Base-by-base conservation (phyloP, 805 yeast genomes). In the Starmerella vitae region DNA sequence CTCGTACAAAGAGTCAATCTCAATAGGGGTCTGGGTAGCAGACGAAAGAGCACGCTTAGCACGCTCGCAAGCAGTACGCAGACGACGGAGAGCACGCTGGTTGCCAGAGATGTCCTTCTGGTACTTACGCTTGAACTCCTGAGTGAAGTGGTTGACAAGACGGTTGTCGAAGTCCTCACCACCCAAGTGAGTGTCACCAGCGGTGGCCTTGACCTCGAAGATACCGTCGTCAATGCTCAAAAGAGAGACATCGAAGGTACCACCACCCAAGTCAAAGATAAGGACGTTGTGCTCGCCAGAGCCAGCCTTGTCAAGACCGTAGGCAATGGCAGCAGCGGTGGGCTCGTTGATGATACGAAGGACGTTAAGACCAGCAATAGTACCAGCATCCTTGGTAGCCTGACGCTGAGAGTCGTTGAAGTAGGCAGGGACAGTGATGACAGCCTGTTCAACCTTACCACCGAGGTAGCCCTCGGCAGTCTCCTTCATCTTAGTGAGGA, bases 121-220 rank as follows among this genome's bases (percentile, higher is more conserved):
- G 78, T 82, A 74, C 77, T 88, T 86, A 72, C 95, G 78, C 84
- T 88, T 86, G 79, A 86, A 88, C 70, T 88, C 96, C 62, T 74
- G 77, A 53, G 78, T 82, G 63, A 86, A 86, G 74, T 77, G 88
- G 72, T 72, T 84, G 52, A 86, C 95, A 62, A 88, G 77, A 69
- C 94, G 80, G 78, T 83, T 75, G 67, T 88, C 97, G 66, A 88
- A 88, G 70, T 86, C 97, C 71, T 86, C 95, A 78, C 96, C 96
- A 73, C 96, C 96, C 71, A 83, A 77, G 67, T 78, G 88, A 44
- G 88, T 82, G 62, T 85, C 82, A 63, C 81, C 84, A 43, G 83
- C 84, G 47, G 96, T 85, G 53, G 96, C 85, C 74, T 85, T 85
- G 57, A 85, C 96, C 64, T 85, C 88, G 73, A 85, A 85, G 58